A percentile compares a stretch with the other conserved stretches of the same genome.
phyloP scores from a whole-genome alignment of 495 filamentous ascomycete genomes.

The Aspergillus campestris region DNA sequence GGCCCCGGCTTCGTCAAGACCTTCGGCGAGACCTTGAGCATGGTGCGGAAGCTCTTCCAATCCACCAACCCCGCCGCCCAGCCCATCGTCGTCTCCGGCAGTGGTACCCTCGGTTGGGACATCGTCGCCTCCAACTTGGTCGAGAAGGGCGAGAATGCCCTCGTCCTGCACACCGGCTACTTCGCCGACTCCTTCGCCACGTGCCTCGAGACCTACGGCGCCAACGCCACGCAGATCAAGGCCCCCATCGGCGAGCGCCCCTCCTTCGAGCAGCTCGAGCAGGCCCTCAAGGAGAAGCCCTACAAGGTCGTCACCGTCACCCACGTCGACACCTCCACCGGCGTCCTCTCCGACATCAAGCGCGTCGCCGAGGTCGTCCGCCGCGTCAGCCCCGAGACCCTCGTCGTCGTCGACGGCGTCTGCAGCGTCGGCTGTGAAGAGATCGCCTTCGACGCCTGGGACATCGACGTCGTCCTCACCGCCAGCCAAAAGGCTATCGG shows the following conservation, averaged over 20 bases:
- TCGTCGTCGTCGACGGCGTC: conserved; percentile 89
- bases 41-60: conserved; percentile 89
- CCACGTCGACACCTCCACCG: conserved; percentile 95
- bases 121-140: conserved; percentile 83
- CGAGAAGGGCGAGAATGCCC: conserved; percentile 79
- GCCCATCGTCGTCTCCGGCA: conserved; percentile 88
- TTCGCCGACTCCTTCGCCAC: conserved; percentile 93
- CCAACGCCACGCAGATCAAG: conserved; percentile 78
- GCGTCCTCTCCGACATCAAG: conserved; percentile 86
- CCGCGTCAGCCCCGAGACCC: conserved; percentile 77
- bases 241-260: conserved; percentile 82
- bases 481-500: conserved; percentile 96
- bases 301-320: conserved; percentile 93
- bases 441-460: conserved; percentile 92
- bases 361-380: conserved; percentile 72
- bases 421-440: conserved; percentile 96
- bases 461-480: conserved; percentile 84
- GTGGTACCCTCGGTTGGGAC: conserved; percentile 95
- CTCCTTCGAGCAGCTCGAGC: conserved; percentile 78
- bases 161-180: conserved; percentile 93
- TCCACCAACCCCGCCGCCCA: conserved; percentile 73
- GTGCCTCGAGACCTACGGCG: conserved; percentile 86
- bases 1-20: conserved; percentile 76
- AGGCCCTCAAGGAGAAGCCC: conserved; percentile 74
- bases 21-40: conserved; percentile 81